Evolutionary conservation across 1,139 yeast genomes (phyloP).

Genomic region (Debaryomyces coudertii): DNA sequence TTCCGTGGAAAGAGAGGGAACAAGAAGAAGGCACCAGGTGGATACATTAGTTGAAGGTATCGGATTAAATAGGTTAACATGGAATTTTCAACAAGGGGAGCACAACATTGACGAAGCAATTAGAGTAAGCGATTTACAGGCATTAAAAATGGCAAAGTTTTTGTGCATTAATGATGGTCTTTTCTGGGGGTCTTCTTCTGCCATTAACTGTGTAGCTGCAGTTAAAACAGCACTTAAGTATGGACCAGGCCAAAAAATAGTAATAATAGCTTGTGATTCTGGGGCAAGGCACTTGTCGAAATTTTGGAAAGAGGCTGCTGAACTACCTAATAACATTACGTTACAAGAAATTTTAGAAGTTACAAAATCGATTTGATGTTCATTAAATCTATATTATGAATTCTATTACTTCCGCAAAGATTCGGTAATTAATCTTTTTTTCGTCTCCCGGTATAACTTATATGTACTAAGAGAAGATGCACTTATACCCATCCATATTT

Average conservation of each 20-base stretch:
- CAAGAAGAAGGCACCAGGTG: constrained; percentile 92
- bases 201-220: constrained; percentile 92
- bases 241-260: constrained; percentile 71
- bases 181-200: constrained; percentile 90
- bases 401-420: constrained; percentile 14
- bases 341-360: constrained; percentile 32
- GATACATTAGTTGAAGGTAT: constrained; percentile 95
- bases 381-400: constrained; percentile 1
- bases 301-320: constrained; percentile 78
- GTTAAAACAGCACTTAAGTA: constrained; percentile 59
- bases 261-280: constrained; percentile 90
- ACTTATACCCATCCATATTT: constrained; percentile 53
- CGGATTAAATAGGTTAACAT: constrained; percentile 84
- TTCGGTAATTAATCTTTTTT: constrained; percentile 27
- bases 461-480: constrained; percentile 44
- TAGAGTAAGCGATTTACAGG: constrained; percentile 77
- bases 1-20: constrained; percentile 85
- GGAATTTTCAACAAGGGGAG: constrained; percentile 77
- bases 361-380: constrained; percentile 3
- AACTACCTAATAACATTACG: constrained; percentile 29
- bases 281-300: constrained; percentile 89
- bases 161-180: constrained; percentile 83
- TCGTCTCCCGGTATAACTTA: constrained; percentile 47
- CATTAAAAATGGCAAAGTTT: constrained; percentile 84
- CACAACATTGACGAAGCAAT: constrained; percentile 73